A percentile compares a stretch with the other conserved stretches of the same genome.
phyloP scores from a whole-genome alignment of 805 yeast species.

The Saccharomyces kudriavzevii region DNA sequence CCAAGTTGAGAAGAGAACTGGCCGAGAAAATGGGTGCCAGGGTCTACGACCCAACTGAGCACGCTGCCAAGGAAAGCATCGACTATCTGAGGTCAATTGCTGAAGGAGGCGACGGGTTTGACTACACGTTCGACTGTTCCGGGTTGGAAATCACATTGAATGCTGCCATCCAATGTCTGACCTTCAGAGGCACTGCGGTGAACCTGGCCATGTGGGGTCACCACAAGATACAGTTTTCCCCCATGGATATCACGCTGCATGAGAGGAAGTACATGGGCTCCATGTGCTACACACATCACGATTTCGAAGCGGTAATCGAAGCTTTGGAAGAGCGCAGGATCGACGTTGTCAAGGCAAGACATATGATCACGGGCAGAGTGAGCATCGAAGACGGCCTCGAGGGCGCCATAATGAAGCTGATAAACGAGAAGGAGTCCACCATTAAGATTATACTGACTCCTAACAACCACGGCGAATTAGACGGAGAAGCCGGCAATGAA shows the following conservation, averaged over 20 bases:
- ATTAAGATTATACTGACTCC: slow-evolving; percentile 50
- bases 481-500: slow-evolving; percentile 3
- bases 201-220: slow-evolving; percentile 62
- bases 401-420: slow-evolving; percentile 44
- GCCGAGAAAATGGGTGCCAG: slow-evolving; percentile 44
- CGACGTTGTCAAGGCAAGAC: slow-evolving; percentile 35
- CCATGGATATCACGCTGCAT: slow-evolving; percentile 47
- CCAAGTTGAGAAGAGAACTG: slow-evolving; percentile 41
- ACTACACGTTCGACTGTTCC: slow-evolving; percentile 46
- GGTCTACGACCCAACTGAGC: slow-evolving; percentile 40
- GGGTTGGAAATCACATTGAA: slow-evolving; percentile 44
- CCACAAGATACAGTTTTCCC: slow-evolving; percentile 40
- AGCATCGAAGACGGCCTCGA: slow-evolving; percentile 42
- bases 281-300: slow-evolving; percentile 51
- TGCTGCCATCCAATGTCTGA: slow-evolving; percentile 43
- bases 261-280: slow-evolving; percentile 54
- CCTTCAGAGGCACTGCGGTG: slow-evolving; percentile 50
- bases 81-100: slow-evolving; percentile 35
- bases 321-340: slow-evolving; percentile 44
- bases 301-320: slow-evolving; percentile 49
- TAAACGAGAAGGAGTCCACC: slow-evolving; percentile 45
- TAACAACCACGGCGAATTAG: slow-evolving; percentile 32
- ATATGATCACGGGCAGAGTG: slow-evolving; percentile 48
- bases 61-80: slow-evolving; percentile 30
- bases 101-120: slow-evolving; percentile 40